Conservation (phyloP, 2,329 filamentous ascomycete genomes). For the Incumbomyces lentus region DNA sequence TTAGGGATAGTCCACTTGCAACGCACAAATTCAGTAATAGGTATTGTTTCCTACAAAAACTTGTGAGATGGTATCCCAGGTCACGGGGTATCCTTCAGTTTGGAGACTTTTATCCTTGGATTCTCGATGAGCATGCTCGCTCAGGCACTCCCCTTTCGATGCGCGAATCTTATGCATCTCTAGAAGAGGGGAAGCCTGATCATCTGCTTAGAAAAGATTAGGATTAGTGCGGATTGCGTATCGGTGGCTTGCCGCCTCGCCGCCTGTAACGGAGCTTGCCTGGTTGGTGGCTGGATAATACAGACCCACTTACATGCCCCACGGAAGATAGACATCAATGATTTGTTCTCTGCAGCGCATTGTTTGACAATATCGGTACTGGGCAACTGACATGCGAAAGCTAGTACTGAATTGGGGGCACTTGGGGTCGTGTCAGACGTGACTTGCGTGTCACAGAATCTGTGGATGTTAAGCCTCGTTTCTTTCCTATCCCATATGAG, state of each 20-base stretch:
- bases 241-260: not conserved
- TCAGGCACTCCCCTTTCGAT: not conserved
- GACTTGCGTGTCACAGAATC: too few relatives aligned
- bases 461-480: too few relatives aligned
- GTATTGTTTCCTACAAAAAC: not conserved
- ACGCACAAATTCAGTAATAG: not conserved
- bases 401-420: too few relatives aligned
- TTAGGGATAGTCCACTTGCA: not conserved
- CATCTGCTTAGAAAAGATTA: not conserved
- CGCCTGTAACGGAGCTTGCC: too few relatives aligned
- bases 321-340: too few relatives aligned
- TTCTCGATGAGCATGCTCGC: not conserved
- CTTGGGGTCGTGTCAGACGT: too few relatives aligned
- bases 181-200: slow-evolving; percentile 6
- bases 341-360: too few relatives aligned
- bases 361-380: too few relatives aligned
- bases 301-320: too few relatives aligned
- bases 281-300: too few relatives aligned
- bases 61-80: not conserved
- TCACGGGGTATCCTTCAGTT: not conserved
- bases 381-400: too few relatives aligned
- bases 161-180: not conserved
- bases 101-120: not conserved
- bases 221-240: slow-evolving; percentile 4
- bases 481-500: too few relatives aligned